Conservation (phyloP, 129 eudicot species). For the Centella asiatica region DNA sequence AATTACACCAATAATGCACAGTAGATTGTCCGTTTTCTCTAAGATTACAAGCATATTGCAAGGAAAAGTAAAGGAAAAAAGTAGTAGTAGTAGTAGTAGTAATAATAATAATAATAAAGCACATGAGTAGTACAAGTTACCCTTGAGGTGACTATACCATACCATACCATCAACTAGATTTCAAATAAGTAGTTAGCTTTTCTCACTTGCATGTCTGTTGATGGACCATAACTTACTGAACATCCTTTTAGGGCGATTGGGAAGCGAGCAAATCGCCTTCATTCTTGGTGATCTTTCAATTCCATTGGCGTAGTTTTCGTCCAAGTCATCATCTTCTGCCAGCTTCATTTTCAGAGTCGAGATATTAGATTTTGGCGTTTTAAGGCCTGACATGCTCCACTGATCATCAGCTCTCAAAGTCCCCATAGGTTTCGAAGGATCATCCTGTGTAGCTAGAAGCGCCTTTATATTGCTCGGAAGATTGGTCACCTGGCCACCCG, state of each 20-base stretch:
- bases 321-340: constrained; percentile 65
- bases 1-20: constrained; percentile 50
- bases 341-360: constrained; percentile 70
- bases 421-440: constrained; percentile 31
- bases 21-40: constrained; percentile 28
- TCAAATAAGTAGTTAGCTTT: constrained; percentile 20
- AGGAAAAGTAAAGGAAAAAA: constrained; percentile 5
- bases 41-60: constrained; percentile 37
- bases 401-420: constrained; percentile 60
- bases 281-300: constrained; percentile 36
- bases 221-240: constrained; percentile 78
- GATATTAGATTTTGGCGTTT: constrained; percentile 56
- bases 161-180: constrained; percentile 1
- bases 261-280: constrained; percentile 49
- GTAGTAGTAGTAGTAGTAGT: no score
- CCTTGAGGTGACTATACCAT: constrained; percentile 5
- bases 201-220: constrained; percentile 46
- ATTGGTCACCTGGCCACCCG: constrained; percentile 45
- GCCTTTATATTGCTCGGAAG: constrained; percentile 82
- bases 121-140: constrained; percentile 24
- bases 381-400: constrained; percentile 75
- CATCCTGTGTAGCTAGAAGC: constrained; percentile 42
- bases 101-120: no score
- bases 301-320: constrained; percentile 32
- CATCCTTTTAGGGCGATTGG: constrained; percentile 65